A percentile compares a stretch with the other conserved stretches of the same genome.
Conservation (phyloP, 108 stramenopile genomes). For the Pseudonitzschia multiseries region DNA sequence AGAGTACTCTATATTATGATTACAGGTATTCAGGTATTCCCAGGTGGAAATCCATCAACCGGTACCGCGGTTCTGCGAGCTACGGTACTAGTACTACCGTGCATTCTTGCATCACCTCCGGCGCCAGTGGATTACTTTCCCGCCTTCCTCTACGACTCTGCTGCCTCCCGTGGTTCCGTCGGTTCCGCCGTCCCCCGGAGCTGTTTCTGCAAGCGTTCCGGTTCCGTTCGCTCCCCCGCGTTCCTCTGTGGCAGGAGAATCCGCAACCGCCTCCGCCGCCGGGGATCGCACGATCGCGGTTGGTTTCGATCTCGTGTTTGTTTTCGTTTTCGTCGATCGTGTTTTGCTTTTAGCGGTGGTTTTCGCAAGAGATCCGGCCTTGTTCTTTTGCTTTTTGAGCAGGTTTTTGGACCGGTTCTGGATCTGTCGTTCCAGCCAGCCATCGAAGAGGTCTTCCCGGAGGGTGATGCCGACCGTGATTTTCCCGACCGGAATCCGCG, state of each 20-base stretch:
- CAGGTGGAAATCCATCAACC: no score
- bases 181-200: background rate
- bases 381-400: background rate
- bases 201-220: background rate
- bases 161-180: background rate
- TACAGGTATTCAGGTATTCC: no score
- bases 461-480: slow-evolving; percentile 74
- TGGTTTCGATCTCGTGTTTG: background rate
- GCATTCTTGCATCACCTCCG: background rate
- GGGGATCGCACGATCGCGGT: background rate
- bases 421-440: slow-evolving; percentile 51
- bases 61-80: no score
- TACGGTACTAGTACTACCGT: no score
- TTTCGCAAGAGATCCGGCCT: background rate
- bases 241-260: background rate
- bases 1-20: no score
- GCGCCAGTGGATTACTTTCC: slow-evolving; percentile 18
- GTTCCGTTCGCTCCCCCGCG: background rate
- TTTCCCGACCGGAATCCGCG: slow-evolving; percentile 42
- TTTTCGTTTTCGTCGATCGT: background rate
- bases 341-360: no score
- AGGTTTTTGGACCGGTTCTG: background rate
- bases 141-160: slow-evolving; percentile 10
- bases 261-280: background rate
- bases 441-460: slow-evolving; percentile 56